Evolutionary conservation across 2,329 filamentous ascomycete species (phyloP).

Genomic region (Fusarium algeriense): DNA sequence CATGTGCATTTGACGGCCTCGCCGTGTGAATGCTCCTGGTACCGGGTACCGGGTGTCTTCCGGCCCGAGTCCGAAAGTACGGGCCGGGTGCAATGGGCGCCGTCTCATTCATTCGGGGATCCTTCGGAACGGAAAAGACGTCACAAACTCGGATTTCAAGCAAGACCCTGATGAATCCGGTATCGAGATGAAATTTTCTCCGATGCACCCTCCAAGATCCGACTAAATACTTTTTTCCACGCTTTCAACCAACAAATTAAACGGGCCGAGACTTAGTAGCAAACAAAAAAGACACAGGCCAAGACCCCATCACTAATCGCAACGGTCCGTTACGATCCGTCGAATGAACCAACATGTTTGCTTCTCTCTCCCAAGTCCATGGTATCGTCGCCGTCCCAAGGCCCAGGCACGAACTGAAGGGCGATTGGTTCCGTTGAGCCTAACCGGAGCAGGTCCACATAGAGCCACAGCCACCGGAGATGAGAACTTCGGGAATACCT

Average conservation of each 20-base stretch:
- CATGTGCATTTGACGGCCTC: background rate
- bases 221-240: background rate
- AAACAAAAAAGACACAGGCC: conserved; percentile 23
- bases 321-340: conserved; percentile 11
- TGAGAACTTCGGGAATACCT: conserved; percentile 6
- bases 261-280: conserved; percentile 30
- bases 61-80: conserved; percentile 10
- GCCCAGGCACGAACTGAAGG: conserved; percentile 19
- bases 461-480: background rate
- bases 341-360: conserved; percentile 15
- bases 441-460: conserved; percentile 14
- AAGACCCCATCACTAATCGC: conserved; percentile 2
- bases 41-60: conserved; percentile 14
- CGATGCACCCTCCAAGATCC: background rate
- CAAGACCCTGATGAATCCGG: background rate
- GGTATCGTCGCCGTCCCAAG: too few species aligned
- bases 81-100: conserved; percentile 19
- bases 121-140: background rate
- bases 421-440: conserved; percentile 9
- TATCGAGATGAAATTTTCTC: background rate
- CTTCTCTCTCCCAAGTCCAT: conserved; percentile 20
- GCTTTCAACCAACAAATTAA: conserved; percentile 4
- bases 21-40: conserved; percentile 20
- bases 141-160: background rate
- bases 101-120: background rate